These are phyloP conservation scores for Coemansia sp. DNA, from an alignment of 192 early-diverging fungal species.

Conservation along the genomic window DNA sequence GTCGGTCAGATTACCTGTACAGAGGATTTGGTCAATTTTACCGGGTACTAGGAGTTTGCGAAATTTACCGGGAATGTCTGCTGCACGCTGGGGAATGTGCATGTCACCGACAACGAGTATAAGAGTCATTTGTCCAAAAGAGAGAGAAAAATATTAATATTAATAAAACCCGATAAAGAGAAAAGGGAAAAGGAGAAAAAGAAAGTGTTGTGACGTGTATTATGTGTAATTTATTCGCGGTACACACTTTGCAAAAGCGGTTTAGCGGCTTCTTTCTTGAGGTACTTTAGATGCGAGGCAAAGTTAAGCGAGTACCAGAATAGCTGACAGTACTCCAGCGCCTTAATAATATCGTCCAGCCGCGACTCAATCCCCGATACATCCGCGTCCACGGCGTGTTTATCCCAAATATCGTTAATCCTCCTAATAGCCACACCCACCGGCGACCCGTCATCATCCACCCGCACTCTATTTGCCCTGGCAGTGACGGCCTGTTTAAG, in stretches of 20 bases:
- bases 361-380: constrained; percentile 19
- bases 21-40: constrained; percentile 95
- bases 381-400: constrained; percentile 20
- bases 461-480: not conserved
- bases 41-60: constrained; percentile 92
- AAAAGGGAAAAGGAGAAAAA: constrained; percentile 10
- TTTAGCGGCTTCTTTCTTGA: constrained; percentile 34
- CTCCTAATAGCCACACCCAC: constrained; percentile 26
- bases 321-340: constrained; percentile 50
- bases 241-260: constrained; percentile 34
- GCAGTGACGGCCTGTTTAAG: constrained; percentile 45
- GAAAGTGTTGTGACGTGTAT: no score
- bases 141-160: not conserved
- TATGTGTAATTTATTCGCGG: constrained; percentile 19
- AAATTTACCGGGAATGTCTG: constrained; percentile 90
- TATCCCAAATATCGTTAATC: constrained; percentile 48
- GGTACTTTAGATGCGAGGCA: constrained; percentile 42
- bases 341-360: constrained; percentile 42
- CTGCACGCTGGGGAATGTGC: constrained; percentile 91
- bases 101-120: constrained; percentile 92
- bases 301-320: constrained; percentile 57
- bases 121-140: constrained; percentile 52
- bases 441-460: not conserved
- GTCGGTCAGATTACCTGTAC: constrained; percentile 88
- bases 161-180: not conserved